Evolutionary conservation across 2,329 filamentous ascomycete genomes (phyloP), one percentile per base, ranked within the genome.

Genomic region (Emydomyces testavorans): DNA sequence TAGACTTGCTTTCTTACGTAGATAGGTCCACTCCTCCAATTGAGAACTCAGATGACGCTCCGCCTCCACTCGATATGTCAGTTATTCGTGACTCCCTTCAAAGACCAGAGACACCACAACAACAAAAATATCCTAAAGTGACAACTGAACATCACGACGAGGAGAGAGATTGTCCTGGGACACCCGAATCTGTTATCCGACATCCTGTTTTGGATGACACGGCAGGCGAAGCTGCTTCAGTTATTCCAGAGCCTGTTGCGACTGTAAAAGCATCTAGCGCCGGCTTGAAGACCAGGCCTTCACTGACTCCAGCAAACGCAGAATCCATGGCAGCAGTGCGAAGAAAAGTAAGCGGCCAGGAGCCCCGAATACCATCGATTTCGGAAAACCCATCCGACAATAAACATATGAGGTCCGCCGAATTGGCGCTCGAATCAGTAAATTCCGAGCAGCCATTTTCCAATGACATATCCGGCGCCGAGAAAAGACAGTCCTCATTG

Each of bases 201-300:
- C 85, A 89, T 58, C 79, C 80, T 1, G 64, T 85, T 40, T 67
- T 71, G 1, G 68, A 73, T 6, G 69, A 74, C 7, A 60, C 54
- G 2, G 57, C 61, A 5, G 58, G 57, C 1, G 63, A 66, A 13
- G 54, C 52, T 26, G 62, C 61, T 2, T 62, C 70, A 2, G 63
- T 66, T 13, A 79, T 96, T 50, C 88, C 90, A 1, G 88, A 94
- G 57, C 78, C 80, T 39, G 70, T 86, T 40, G 87, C 90, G 3
- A 95, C 90, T 0, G 89, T 96, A 67, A 92, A 90, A 64, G 84
- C 88, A 6, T 81, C 84, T 18, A 85, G 87, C 6, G 86, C 85
- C 8, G 87, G 82, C 64, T 75, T 96, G 34, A 95, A 94, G 72
- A 92, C 89, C 0, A 78, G 90, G 28, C 80, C 87, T 13, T 95